phyloP scores from a whole-genome alignment of 257 asterid genomes.

The Gardenia jasminoides region DNA sequence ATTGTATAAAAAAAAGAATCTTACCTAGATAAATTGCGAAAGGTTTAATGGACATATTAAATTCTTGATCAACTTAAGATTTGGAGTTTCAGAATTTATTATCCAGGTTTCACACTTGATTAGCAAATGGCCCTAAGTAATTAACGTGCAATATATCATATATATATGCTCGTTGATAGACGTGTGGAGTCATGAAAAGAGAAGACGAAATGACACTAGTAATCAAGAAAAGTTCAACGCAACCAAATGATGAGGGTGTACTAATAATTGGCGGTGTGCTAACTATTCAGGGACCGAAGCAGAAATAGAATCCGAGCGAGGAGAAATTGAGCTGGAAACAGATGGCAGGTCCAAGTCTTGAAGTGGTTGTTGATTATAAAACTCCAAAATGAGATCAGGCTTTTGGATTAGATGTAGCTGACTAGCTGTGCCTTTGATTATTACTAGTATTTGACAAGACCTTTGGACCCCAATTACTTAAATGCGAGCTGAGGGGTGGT shows the following conservation, averaged over 20 bases:
- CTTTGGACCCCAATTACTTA: neutral
- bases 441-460: neutral
- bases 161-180: no score
- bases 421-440: no score
- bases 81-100: no score
- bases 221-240: neutral
- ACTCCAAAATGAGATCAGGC: neutral
- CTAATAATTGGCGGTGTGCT: no score
- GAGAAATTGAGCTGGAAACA: slow-evolving; percentile 19
- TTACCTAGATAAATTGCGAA: no score
- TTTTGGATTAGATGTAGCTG: neutral
- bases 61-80: no score
- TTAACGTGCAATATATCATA: no score
- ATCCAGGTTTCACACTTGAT: no score
- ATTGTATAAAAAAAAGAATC: no score
- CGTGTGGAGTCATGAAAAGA: neutral
- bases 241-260: neutral
- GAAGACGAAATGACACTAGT: neutral
- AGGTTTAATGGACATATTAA: no score
- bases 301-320: neutral
- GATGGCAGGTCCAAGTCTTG: neutral
- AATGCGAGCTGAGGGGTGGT: neutral
- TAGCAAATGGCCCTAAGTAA: no score
- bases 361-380: neutral
- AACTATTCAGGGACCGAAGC: neutral